Percentiles rank a stretch among this genome's conserved stretches.
Evolutionary conservation across 257 asterid genomes (phyloP).

Genomic region (Fraxinus quadrangulata): DNA sequence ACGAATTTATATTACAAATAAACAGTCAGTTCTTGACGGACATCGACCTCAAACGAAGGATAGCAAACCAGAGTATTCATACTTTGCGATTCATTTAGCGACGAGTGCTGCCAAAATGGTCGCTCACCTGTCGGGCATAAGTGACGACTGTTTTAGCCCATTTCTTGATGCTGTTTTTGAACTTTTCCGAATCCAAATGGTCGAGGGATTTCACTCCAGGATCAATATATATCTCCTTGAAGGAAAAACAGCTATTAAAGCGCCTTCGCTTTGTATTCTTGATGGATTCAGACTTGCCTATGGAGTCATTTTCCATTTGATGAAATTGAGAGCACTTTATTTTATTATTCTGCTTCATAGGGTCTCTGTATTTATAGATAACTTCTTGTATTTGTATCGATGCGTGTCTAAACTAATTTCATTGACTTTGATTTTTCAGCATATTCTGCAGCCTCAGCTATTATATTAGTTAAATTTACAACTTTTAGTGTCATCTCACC

Average conservation of each 20-base stretch:
- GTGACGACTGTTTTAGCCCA: constrained; percentile 78
- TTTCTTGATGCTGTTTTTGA: constrained; percentile 71
- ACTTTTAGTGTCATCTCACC: neutral
- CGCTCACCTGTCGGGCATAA: constrained; percentile 77
- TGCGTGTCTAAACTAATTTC: constrained; percentile 32
- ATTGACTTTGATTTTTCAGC: constrained; percentile 34
- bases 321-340: neutral
- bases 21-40: neutral
- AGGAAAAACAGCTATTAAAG: constrained; percentile 46
- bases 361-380: constrained; percentile 14
- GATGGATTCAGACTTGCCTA: constrained; percentile 17
- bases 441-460: constrained; percentile 4
- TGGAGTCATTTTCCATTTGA: constrained; percentile 37
- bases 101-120: constrained; percentile 45
- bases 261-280: constrained; percentile 31
- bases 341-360: neutral
- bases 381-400: constrained; percentile 3
- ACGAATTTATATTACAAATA: neutral
- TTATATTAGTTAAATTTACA: constrained; percentile 17
- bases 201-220: constrained; percentile 68
- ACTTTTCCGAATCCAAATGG: constrained; percentile 69
- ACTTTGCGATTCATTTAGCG: neutral
- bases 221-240: constrained; percentile 60
- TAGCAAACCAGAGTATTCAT: neutral
- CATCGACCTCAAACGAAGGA: neutral